phyloP scores from a whole-genome alignment of 2,329 filamentous ascomycete species.

The Botrytis aclada region DNA sequence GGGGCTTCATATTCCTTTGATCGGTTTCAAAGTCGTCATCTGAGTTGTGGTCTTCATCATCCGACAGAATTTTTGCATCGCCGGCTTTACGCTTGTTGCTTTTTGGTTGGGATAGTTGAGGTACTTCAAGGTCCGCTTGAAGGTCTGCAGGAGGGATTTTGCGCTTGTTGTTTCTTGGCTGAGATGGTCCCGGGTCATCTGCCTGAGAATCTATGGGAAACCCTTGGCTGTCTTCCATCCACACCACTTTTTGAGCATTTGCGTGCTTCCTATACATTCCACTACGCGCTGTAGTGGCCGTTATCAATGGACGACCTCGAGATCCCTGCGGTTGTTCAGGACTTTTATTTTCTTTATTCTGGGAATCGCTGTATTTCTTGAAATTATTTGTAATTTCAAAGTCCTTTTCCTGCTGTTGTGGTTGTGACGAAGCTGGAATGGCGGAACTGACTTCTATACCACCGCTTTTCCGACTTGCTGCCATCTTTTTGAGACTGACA shows the following conservation, averaged over 20 bases:
- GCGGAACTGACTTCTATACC: not conserved
- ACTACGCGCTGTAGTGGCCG: not conserved
- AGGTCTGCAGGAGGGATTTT: constrained; percentile 6
- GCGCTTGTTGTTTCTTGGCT: constrained; percentile 13
- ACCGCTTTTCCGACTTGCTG: not conserved
- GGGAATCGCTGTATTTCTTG: constrained; percentile 24
- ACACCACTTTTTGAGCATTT: not conserved
- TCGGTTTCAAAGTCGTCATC: constrained; percentile 32
- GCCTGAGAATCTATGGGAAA: not conserved
- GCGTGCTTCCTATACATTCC: not conserved
- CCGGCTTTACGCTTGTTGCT: not conserved
- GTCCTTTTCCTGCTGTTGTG: not conserved
- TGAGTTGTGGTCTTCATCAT: constrained; percentile 14
- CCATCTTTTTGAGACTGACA: not conserved
- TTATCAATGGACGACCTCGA: not conserved
- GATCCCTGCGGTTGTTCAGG: not conserved
- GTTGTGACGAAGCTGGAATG: not conserved
- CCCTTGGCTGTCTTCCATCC: constrained; percentile 13
- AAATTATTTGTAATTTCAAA: constrained; percentile 7
- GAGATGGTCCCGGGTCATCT: not conserved
- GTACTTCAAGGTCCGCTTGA: not conserved
- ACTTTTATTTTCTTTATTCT: constrained; percentile 36
- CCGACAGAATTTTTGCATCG: not conserved
- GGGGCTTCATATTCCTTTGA: constrained; percentile 15
- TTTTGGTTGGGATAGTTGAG: not conserved